Evolutionary conservation across 805 yeast species (phyloP).

Genomic region (Suhomyces tanzawaensis): DNA sequence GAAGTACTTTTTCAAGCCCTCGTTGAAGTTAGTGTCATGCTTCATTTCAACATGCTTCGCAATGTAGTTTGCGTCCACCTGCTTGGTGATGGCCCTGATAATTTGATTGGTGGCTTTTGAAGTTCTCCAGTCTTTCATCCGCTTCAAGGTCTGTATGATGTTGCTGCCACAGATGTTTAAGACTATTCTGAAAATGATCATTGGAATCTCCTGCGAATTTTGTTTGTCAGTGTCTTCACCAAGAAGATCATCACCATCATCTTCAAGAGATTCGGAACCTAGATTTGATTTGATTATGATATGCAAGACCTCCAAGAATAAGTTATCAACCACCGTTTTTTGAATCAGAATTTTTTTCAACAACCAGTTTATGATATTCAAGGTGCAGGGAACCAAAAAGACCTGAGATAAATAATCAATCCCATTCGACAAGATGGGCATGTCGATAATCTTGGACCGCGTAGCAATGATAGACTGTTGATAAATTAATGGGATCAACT

Average conservation of each 20-base stretch:
- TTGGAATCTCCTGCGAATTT: constrained; percentile 10
- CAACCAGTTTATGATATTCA: constrained; percentile 35
- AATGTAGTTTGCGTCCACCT: constrained; percentile 10
- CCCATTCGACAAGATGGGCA: constrained; percentile 67
- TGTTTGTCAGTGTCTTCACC: neutral
- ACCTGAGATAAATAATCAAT: constrained; percentile 85
- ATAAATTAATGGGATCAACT: constrained; percentile 69
- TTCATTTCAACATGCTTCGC: constrained; percentile 1
- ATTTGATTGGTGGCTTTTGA: constrained; percentile 14
- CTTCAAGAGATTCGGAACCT: constrained; percentile 15
- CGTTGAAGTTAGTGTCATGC: constrained; percentile 5
- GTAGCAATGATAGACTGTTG: constrained; percentile 68
- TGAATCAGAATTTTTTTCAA: constrained; percentile 10
- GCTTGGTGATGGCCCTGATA: constrained; percentile 8
- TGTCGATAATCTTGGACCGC: constrained; percentile 51
- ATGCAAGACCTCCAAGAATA: constrained; percentile 19
- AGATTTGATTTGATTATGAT: constrained; percentile 25
- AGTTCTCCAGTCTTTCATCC: constrained; percentile 11
- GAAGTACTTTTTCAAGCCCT: constrained; percentile 2
- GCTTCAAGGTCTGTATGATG: constrained; percentile 15
- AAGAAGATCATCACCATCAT: constrained; percentile 3
- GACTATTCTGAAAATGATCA: constrained; percentile 22
- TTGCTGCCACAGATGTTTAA: constrained; percentile 21
- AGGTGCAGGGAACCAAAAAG: constrained; percentile 58
- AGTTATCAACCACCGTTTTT: constrained; percentile 9